phyloP scores from a whole-genome alignment of 192 early-diverging fungal genomes.

The Lobosporangium transversale region DNA sequence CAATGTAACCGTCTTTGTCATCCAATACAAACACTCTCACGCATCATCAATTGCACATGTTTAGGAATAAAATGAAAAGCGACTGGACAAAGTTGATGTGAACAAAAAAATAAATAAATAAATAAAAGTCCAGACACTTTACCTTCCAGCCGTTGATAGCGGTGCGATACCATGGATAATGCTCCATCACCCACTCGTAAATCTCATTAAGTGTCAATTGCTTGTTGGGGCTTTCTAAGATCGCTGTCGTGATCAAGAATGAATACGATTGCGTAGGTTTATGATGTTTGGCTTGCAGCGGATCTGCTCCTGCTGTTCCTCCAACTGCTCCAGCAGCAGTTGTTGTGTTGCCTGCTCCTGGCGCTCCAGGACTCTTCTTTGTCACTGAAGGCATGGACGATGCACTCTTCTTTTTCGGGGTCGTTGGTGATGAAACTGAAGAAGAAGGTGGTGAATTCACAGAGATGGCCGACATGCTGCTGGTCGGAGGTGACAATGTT shows the following conservation, averaged over 20 bases:
- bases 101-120: too few relatives aligned
- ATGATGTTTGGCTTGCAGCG: constrained; percentile 11
- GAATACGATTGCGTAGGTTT: constrained; percentile 89
- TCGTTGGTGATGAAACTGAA: constrained; percentile 7
- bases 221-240: constrained; percentile 68
- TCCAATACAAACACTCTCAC: too few relatives aligned
- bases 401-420: constrained; percentile 11
- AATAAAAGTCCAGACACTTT: constrained; percentile 12
- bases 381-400: neutral
- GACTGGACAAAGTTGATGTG: too few relatives aligned
- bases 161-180: constrained; percentile 84
- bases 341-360: too few relatives aligned
- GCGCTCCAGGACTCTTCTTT: constrained; percentile 11
- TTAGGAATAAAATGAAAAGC: too few relatives aligned
- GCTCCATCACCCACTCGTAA: constrained; percentile 83
- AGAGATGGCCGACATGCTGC: constrained; percentile 15
- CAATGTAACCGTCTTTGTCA: too few relatives aligned
- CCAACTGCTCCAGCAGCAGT: neutral
- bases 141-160: constrained; percentile 77
- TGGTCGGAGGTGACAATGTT: constrained; percentile 25
- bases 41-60: too few relatives aligned
- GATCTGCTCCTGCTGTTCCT: too few relatives aligned
- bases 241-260: constrained; percentile 84
- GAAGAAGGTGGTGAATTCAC: constrained; percentile 17
- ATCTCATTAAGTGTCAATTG: constrained; percentile 89